Percentiles rank a stretch among this genome's conserved stretches.
Conservation (phyloP, 2,329 filamentous ascomycete genomes). For the Aureobasidium leucospermi region DNA sequence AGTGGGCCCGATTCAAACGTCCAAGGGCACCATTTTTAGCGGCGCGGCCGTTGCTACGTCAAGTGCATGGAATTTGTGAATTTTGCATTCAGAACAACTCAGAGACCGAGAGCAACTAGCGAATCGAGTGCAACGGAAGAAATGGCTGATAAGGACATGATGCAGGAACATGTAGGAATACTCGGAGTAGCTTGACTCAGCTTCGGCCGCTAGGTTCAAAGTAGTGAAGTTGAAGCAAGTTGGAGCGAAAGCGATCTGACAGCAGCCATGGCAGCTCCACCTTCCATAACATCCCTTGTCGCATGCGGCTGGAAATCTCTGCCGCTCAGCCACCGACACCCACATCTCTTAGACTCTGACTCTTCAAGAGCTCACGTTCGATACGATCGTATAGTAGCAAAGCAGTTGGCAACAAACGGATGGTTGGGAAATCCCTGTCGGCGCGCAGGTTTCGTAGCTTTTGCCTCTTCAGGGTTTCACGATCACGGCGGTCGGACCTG, state of each 20-base stretch:
- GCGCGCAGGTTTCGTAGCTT: not conserved
- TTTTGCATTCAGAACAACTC: too few species aligned
- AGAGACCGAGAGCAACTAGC: too few species aligned
- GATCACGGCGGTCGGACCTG: not conserved
- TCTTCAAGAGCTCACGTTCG: too few species aligned
- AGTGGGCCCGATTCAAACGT: too few species aligned
- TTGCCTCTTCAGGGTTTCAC: not conserved
- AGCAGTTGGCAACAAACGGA: not conserved
- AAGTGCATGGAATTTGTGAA: too few species aligned
- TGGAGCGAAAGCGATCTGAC: not conserved
- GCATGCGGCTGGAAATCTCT: not conserved
- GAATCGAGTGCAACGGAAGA: too few species aligned
- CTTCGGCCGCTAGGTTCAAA: not conserved
- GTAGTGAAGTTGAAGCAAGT: not conserved
- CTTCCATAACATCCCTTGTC: not conserved
- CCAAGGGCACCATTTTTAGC: too few species aligned
- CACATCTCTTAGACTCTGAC: not conserved
- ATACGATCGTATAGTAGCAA: not conserved
- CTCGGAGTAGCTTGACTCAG: not conserved
- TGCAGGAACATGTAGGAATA: not conserved
- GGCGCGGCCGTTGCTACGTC: too few species aligned
- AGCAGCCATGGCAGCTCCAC: not conserved
- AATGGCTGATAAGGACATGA: too few species aligned
- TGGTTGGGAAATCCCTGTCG: not conserved
- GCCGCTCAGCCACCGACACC: not conserved